Base-by-base conservation (phyloP, 2,329 filamentous ascomycete genomes). In the Verticillium alfalfae region DNA sequence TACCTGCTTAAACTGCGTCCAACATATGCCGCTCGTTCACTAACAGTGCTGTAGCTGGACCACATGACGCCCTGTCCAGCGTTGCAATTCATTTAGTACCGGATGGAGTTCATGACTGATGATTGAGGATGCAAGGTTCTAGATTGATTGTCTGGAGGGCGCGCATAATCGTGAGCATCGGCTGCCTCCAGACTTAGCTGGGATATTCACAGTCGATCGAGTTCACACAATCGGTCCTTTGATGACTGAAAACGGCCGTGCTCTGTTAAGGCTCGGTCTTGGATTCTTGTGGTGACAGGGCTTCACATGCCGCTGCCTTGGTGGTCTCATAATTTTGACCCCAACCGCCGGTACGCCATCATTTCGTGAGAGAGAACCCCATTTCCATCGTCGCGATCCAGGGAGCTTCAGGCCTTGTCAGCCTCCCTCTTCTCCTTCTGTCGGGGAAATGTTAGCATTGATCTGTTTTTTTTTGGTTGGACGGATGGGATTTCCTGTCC, bases 401-500 rank as follows among this genome's bases (percentile, higher is more conserved):
- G 18, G 18, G 18, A 52, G 16, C 3, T 10, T 52, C 22, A 52
- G 10, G 45, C 45, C 45, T 52, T 52, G 45, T 52, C 45, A 26
- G 45, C 45, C 45, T 52, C 45, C 45, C 45, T 52, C 45, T 52
- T 52, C 45, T 54, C 58, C 36, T 62, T 56, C 58, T 55, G 54
- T 49, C 26, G 59, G 26, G 59, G 31, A 38, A 22, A 37, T 16
- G 34, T 36, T 13, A 58, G 45, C 60, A 39, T 31, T 31, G 26
- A 31, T 31, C 26, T 31, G 5, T 31, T 31, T 31, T 31, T 31
- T 31, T 31, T 31, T 31, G 4, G 26, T 31, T 31, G 26, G 26
- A 4, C 26, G 26, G 66, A 65, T 67, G 64, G 61, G 63, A 64
- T 52, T 18, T 18, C 2, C 10, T 9, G 45, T 18, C 16, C n/a